Percentiles rank a stretch among this genome's conserved stretches.
phyloP scores from a whole-genome alignment of 2,329 filamentous ascomycete genomes.

The Elsinoe australis region DNA sequence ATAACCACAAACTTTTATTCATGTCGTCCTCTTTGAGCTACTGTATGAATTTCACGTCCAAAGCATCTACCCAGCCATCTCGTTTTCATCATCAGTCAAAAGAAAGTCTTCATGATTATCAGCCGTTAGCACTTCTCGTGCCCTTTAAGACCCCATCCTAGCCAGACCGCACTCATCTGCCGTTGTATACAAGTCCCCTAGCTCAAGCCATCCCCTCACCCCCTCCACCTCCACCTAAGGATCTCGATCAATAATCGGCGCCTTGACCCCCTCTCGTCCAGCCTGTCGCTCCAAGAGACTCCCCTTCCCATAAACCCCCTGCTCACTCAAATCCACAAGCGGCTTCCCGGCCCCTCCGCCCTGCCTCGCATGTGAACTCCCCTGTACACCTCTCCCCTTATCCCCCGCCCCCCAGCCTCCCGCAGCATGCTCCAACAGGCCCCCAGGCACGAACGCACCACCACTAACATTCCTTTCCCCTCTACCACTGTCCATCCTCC shows the following conservation, averaged over 20 bases:
- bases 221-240: background rate
- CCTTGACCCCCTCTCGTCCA: slow-evolving; percentile 21
- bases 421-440: slow-evolving; percentile 34
- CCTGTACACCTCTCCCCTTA: slow-evolving; percentile 37
- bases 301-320: slow-evolving; percentile 38
- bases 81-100: too few relatives aligned
- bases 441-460: slow-evolving; percentile 40
- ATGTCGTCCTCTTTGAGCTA: too few relatives aligned
- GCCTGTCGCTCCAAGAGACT: slow-evolving; percentile 41
- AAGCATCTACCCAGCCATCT: too few relatives aligned
- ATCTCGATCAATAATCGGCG: slow-evolving; percentile 34
- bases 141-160: too few relatives aligned
- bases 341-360: slow-evolving; percentile 36
- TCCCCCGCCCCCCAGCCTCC: slow-evolving; percentile 33
- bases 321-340: slow-evolving; percentile 38
- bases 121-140: too few relatives aligned
- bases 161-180: too few relatives aligned
- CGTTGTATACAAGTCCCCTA: too few relatives aligned
- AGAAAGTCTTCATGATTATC: too few relatives aligned
- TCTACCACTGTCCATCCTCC: background rate
- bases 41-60: too few relatives aligned
- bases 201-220: too few relatives aligned
- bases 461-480: background rate
- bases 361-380: slow-evolving; percentile 31
- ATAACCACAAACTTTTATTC: too few relatives aligned